phyloP scores from a whole-genome alignment of 2,329 filamentous ascomycete species.

The Gyromitra esculenta region DNA sequence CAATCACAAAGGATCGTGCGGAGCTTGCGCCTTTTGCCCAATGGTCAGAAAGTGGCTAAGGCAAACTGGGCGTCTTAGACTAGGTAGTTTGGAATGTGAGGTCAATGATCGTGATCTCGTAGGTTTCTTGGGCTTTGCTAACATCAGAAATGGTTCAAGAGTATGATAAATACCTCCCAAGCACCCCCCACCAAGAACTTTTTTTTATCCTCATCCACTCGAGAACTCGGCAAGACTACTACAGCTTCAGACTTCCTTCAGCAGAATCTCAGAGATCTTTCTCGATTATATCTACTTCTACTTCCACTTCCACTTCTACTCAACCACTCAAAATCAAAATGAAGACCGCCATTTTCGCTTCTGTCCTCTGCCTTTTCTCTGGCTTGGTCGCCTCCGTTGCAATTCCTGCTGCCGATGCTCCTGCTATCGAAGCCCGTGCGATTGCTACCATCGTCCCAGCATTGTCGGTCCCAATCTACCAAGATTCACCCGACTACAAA shows the following conservation, averaged over 20 bases:
- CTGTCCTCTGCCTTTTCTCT: slow-evolving; percentile 34
- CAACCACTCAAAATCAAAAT: slow-evolving; percentile 29
- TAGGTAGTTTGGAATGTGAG: neutral
- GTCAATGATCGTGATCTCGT: slow-evolving; percentile 11
- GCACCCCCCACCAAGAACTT: slow-evolving; percentile 24
- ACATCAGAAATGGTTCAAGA: neutral
- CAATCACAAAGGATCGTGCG: neutral
- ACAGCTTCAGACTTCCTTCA: slow-evolving; percentile 8
- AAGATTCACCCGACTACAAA: neutral
- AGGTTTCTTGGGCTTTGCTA: neutral
- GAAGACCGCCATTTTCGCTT: slow-evolving; percentile 36
- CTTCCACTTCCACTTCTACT: neutral
- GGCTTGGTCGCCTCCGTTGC: slow-evolving; percentile 33
- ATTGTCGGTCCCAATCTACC: slow-evolving; percentile 15
- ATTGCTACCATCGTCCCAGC: slow-evolving; percentile 2
- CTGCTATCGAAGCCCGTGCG: neutral
- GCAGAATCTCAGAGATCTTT: slow-evolving; percentile 16
- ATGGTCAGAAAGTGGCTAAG: slow-evolving; percentile 59
- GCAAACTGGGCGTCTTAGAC: neutral
- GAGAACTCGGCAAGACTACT: slow-evolving; percentile 28
- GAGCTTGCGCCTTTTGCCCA: neutral
- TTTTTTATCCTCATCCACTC: slow-evolving; percentile 37
- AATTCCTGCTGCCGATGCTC: slow-evolving; percentile 22
- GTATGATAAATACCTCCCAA: slow-evolving; percentile 41
- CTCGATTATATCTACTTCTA: neutral